Conservation (phyloP, 148 eudicot genomes). For the Heliosperma pusillum region DNA sequence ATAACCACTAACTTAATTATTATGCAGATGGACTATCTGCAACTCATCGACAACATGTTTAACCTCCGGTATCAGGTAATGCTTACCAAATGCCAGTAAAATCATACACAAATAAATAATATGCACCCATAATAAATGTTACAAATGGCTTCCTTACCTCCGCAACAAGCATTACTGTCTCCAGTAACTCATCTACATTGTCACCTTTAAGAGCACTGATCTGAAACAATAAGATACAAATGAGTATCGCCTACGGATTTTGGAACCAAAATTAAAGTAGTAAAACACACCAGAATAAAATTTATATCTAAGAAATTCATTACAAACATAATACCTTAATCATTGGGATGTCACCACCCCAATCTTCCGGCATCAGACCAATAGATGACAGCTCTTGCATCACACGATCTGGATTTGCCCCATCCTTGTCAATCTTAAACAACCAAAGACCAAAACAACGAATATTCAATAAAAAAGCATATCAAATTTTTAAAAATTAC, state of each 20-base stretch:
- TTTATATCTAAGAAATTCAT: background rate
- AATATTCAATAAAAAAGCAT: background rate
- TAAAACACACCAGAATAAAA: background rate
- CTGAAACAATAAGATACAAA: conserved; percentile 36
- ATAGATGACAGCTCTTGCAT: conserved; percentile 93
- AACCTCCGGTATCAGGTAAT: background rate
- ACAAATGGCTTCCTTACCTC: conserved; percentile 52
- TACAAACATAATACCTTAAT: conserved; percentile 51
- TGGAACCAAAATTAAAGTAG: background rate
- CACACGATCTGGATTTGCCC: conserved; percentile 95
- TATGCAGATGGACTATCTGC: background rate
- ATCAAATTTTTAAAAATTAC: background rate
- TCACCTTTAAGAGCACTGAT: conserved; percentile 97
- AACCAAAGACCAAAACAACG: conserved; percentile 11
- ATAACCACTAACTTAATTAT: background rate
- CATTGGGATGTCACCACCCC: conserved; percentile 96
- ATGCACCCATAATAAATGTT: background rate
- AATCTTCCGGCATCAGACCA: conserved; percentile 91
- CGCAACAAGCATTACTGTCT: conserved; percentile 93
- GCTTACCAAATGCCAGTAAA: background rate
- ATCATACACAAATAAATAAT: conserved; percentile 11
- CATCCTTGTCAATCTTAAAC: conserved; percentile 87
- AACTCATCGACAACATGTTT: background rate
- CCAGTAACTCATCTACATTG: conserved; percentile 80
- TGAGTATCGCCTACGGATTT: conserved; percentile 4